Percentiles rank a stretch among this genome's conserved stretches.
Conservation (phyloP, 2,329 filamentous ascomycete species). For the Ophiostoma ips region DNA sequence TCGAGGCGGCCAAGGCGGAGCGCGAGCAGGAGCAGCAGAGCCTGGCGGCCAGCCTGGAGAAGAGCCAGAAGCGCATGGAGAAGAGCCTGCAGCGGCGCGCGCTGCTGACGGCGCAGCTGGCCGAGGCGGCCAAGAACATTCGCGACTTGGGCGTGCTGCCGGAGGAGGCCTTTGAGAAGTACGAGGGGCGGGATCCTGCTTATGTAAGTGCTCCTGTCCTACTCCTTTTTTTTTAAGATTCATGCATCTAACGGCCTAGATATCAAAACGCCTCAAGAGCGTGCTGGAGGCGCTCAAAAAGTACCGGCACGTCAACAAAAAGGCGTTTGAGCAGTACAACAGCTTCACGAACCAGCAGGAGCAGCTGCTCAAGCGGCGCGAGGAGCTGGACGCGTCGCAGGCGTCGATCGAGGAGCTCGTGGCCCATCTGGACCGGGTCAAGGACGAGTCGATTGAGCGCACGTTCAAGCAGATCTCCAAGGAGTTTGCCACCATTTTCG, state of each 20-base stretch:
- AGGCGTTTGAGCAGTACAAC: conserved; percentile 97
- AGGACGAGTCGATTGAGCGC: conserved; percentile 94
- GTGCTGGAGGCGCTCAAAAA: conserved; percentile 90
- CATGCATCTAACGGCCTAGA: conserved; percentile 23
- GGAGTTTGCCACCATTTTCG: conserved; percentile 86
- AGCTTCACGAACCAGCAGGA: conserved; percentile 91
- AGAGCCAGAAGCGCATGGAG: conserved; percentile 78
- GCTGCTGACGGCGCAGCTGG: conserved; percentile 59
- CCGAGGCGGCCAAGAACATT: conserved; percentile 77
- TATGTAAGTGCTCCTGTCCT: conserved; percentile 41
- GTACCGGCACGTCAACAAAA: conserved; percentile 97
- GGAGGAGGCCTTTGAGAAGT: conserved; percentile 86
- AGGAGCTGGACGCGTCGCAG: conserved; percentile 77
- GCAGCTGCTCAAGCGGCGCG: conserved; percentile 66
- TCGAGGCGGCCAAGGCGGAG: conserved; percentile 42
- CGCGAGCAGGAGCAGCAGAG: conserved; percentile 63
- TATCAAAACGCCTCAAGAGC: conserved; percentile 62
- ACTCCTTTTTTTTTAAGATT: not conserved
- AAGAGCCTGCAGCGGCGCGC: conserved; percentile 85
- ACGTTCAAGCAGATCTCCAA: conserved; percentile 96
- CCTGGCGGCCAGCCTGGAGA: conserved; percentile 64
- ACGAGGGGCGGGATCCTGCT: conserved; percentile 68
- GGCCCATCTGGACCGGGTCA: conserved; percentile 79
- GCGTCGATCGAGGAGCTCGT: conserved; percentile 85
- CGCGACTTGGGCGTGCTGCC: conserved; percentile 85